Evolutionary conservation across 2,329 filamentous ascomycete species (phyloP), one percentile per base, ranked within the genome.

Genomic region (Akanthomyces muscarius): DNA sequence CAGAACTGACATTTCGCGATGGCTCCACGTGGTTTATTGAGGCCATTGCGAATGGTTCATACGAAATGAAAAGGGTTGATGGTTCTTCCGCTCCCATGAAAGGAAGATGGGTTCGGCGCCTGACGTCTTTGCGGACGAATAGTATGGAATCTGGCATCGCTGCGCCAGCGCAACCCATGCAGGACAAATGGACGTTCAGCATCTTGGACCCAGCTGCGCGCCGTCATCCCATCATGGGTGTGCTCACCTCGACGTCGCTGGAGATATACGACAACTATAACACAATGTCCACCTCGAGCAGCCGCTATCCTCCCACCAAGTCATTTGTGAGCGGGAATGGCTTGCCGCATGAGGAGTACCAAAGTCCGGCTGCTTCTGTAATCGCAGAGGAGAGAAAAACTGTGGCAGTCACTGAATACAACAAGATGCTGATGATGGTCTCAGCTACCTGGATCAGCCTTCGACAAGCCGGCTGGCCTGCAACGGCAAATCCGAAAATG

Each of bases 151-250:
- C 54, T 67, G 68, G 30, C 21, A 33, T 18, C 4, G 23, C 59
- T 41, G 63, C 69, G 57, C 56, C 48, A 65, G 65, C 72, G 4
- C 67, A 74, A 2, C 65, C 70, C 1, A 83, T 85, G 53, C 77
- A 75, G 63, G 60, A 56, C 60, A 86, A 85, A 71, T 93, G 88
- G 77, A 91, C 86, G 10, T 94, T 94, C 72, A 92, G 89, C 76
- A 85, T 91, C 65, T 87, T 94, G 69, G 85, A 89, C 68, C 85
- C 89, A 0, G 82, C 83, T 53, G 85, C 83, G 10, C 81, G 89
- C 41, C 85, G 88, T 14, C 90, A 94, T 70, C 90, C 91, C 5
- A 85, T 93, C 69, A 83, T 93, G 75, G 90, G 89, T 0, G 85
- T 82, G 2, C 79, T 94, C 51, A 87, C 84, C 4, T 81, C 81